Conservation (phyloP, 2,329 filamentous ascomycete genomes). For the Trichoderma oligosporum region DNA sequence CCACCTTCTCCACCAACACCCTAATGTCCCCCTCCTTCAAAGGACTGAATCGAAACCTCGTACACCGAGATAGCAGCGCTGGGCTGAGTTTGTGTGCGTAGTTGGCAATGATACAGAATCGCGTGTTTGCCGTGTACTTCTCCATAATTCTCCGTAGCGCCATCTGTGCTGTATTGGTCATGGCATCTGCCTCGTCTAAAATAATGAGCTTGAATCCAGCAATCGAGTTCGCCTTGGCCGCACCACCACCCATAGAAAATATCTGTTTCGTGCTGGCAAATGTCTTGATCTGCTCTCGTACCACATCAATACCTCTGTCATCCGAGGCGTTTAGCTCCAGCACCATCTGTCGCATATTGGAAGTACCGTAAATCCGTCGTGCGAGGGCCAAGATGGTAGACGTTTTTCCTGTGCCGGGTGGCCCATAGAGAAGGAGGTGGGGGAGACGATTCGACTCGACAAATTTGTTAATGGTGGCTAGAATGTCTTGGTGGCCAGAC, state of each 20-base stretch:
- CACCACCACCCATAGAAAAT: constrained; percentile 63
- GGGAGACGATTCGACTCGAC: constrained; percentile 90
- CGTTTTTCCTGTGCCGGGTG: constrained; percentile 95
- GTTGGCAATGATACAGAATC: constrained; percentile 98
- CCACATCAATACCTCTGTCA: constrained; percentile 95
- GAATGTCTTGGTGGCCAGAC: constrained; percentile 93
- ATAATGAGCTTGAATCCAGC: constrained; percentile 93
- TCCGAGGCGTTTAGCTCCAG: constrained; percentile 96
- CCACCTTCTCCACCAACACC: constrained; percentile 79
- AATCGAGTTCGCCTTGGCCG: constrained; percentile 45
- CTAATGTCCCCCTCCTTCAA: constrained; percentile 86
- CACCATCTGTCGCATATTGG: constrained; percentile 97
- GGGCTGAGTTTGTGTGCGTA: constrained; percentile 98
- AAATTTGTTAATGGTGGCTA: constrained; percentile 97
- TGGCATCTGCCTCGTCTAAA: constrained; percentile 97
- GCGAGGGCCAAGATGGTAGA: constrained; percentile 93
- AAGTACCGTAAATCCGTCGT: constrained; percentile 82
- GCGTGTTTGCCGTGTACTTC: constrained; percentile 95
- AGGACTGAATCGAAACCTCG: constrained; percentile 90
- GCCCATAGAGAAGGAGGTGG: constrained; percentile 93
- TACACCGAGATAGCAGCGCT: constrained; percentile 87
- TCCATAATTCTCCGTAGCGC: constrained; percentile 96
- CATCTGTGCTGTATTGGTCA: constrained; percentile 99
- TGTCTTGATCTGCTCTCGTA: constrained; percentile 98
- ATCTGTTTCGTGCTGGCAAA: constrained; percentile 98